Conservation (phyloP, 2,329 filamentous ascomycete genomes). For the Teratosphaeria epicoccoides region DNA sequence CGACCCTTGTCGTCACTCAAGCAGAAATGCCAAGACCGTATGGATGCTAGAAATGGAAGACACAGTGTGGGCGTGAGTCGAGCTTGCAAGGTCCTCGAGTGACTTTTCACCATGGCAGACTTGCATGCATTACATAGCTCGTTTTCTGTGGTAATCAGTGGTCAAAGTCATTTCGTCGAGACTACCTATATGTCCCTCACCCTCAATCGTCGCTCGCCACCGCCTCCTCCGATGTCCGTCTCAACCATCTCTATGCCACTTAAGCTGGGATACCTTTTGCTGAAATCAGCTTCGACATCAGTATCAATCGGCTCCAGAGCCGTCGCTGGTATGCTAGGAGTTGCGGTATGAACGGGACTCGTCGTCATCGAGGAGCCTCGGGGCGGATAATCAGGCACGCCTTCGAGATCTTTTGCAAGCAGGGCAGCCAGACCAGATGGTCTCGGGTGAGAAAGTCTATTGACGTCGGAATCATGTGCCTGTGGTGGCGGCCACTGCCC, state of each 20-base stretch:
- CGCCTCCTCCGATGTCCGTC: conserved; percentile 16
- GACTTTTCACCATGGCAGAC: too few relatives aligned
- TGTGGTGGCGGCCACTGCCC: conserved; percentile 11
- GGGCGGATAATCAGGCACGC: conserved; percentile 26
- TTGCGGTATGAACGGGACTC: neutral
- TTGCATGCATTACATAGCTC: too few relatives aligned
- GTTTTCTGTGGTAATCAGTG: too few relatives aligned
- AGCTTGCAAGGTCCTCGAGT: too few relatives aligned
- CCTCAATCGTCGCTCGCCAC: neutral
- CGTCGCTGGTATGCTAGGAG: neutral
- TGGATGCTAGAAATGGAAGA: too few relatives aligned
- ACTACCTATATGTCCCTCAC: conserved; percentile 1
- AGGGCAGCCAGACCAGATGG: conserved; percentile 23
- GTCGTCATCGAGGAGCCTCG: neutral
- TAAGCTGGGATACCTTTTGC: conserved; percentile 76
- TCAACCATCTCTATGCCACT: conserved; percentile 83
- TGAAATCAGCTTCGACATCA: conserved; percentile 61
- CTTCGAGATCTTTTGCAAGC: conserved; percentile 28
- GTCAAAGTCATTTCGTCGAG: too few relatives aligned
- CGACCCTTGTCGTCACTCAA: too few relatives aligned
- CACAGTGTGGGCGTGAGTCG: too few relatives aligned
- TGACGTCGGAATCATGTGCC: neutral
- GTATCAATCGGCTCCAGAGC: conserved; percentile 42
- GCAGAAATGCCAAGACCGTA: too few relatives aligned
- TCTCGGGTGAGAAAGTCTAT: conserved; percentile 4